Conservation (phyloP, 176 grass and related monocot genomes). For the Oryza meridionalis region DNA sequence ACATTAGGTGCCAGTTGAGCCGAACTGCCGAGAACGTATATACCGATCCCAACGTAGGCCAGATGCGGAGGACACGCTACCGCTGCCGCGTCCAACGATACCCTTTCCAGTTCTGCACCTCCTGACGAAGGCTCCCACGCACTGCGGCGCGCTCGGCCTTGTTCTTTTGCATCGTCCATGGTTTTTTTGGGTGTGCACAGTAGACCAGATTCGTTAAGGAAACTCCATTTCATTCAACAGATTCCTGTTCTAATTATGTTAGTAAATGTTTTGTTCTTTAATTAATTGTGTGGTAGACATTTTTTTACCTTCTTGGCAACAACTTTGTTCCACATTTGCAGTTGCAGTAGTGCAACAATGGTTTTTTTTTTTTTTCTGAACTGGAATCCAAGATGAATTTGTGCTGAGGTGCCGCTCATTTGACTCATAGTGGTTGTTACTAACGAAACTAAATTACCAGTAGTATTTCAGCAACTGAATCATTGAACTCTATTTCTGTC, state of each 20-base stretch:
- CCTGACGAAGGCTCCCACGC: neutral
- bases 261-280: neutral
- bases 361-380: constrained; percentile 51
- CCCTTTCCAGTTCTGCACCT: neutral
- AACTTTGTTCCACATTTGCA: constrained; percentile 47
- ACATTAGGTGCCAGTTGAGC: too few relatives aligned
- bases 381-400: constrained; percentile 57
- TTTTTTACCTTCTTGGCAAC: constrained; percentile 20
- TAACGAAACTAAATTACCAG: too few relatives aligned
- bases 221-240: too few relatives aligned
- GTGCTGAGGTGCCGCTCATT: constrained; percentile 64
- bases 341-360: constrained; percentile 78
- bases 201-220: too few relatives aligned
- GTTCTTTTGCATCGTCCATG: too few relatives aligned
- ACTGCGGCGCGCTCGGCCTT: constrained; percentile 29
- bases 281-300: neutral
- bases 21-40: neutral
- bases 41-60: too few relatives aligned
- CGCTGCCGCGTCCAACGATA: too few relatives aligned
- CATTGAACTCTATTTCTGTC: too few relatives aligned
- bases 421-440: constrained; percentile 5
- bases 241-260: neutral
- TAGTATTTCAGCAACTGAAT: too few relatives aligned
- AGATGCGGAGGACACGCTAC: too few relatives aligned
- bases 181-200: too few relatives aligned